These are phyloP conservation scores for Posidonia oceanica DNA, from an alignment of 116 monocot species.

Conservation along the genomic window DNA sequence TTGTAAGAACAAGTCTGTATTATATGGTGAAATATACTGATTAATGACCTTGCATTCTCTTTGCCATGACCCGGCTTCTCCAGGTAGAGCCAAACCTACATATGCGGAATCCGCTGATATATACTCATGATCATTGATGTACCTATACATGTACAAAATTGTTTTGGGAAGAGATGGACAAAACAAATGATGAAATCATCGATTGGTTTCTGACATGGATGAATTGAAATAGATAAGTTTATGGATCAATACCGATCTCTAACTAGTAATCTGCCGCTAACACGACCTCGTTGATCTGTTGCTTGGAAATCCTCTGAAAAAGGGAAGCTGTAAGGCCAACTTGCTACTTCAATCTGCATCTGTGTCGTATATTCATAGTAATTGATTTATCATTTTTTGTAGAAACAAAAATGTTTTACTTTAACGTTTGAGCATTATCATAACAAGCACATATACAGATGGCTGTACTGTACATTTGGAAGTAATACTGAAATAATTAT, in stretches of 20 bases:
- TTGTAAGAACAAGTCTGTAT: not conserved
- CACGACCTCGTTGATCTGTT: no score
- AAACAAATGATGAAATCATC: not conserved
- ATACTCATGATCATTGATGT: conserved; percentile 24
- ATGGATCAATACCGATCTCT: not conserved
- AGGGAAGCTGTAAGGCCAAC: no score
- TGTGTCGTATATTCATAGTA: no score
- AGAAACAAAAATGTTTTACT: no score
- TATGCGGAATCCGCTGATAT: conserved; percentile 41
- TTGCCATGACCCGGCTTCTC: conserved; percentile 85
- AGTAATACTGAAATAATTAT: no score
- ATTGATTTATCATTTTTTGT: no score
- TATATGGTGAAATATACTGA: not conserved
- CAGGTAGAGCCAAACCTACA: conserved; percentile 81
- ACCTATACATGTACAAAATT: conserved; percentile 17
- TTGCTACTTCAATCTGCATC: no score
- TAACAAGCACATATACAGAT: no score
- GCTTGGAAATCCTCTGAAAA: no score
- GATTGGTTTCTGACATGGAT: not conserved
- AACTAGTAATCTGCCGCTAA: no score
- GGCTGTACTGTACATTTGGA: no score
- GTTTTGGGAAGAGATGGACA: not conserved
- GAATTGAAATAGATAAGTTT: not conserved
- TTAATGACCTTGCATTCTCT: conserved; percentile 72
- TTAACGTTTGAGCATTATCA: no score